These are phyloP conservation scores for Hypsizygus ulmarius DNA, from an alignment of 1,284 basidiomycete species.

Conservation along the genomic window DNA sequence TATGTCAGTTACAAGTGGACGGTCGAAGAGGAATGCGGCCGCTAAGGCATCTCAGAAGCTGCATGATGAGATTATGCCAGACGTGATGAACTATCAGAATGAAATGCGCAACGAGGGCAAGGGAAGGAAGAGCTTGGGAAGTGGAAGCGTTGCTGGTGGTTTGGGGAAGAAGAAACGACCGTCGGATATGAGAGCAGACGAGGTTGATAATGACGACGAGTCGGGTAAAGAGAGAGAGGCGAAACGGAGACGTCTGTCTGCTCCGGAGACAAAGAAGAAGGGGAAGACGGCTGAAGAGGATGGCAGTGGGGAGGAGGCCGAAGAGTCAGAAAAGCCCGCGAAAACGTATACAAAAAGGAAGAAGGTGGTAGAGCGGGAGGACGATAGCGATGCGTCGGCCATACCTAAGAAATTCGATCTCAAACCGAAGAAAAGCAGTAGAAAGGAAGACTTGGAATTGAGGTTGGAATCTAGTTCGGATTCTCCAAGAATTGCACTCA, in stretches of 20 bases:
- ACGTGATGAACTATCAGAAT: conserved; percentile 65
- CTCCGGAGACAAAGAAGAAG: conserved; percentile 20
- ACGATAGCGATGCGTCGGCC: conserved; percentile 7
- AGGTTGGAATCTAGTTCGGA: conserved; percentile 9
- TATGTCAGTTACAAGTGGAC: conserved; percentile 5
- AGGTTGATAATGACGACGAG: conserved; percentile 5
- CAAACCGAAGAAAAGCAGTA: conserved; percentile 11
- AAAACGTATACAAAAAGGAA: conserved; percentile 27
- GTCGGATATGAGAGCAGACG: conserved; percentile 19
- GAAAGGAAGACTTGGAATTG: conserved; percentile 5
- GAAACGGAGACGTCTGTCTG: conserved; percentile 35
- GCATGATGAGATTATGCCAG: conserved; percentile 71
- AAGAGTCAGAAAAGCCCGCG: conserved; percentile 9
- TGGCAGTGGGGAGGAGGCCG: conserved; percentile 20
- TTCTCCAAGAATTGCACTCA: not conserved
- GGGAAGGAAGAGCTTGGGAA: conserved; percentile 25
- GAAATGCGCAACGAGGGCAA: conserved; percentile 49
- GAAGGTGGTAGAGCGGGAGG: conserved; percentile 12
- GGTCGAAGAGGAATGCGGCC: conserved; percentile 58
- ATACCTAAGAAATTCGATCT: conserved; percentile 5
- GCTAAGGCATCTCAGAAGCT: conserved; percentile 60
- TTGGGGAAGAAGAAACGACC: conserved; percentile 30
- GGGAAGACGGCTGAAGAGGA: conserved; percentile 16
- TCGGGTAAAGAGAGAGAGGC: conserved; percentile 28
- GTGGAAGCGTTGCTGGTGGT: conserved; percentile 27